These are phyloP conservation scores for Striga hermonthica DNA, from an alignment of 305 asterid genomes.

Conservation along the genomic window DNA sequence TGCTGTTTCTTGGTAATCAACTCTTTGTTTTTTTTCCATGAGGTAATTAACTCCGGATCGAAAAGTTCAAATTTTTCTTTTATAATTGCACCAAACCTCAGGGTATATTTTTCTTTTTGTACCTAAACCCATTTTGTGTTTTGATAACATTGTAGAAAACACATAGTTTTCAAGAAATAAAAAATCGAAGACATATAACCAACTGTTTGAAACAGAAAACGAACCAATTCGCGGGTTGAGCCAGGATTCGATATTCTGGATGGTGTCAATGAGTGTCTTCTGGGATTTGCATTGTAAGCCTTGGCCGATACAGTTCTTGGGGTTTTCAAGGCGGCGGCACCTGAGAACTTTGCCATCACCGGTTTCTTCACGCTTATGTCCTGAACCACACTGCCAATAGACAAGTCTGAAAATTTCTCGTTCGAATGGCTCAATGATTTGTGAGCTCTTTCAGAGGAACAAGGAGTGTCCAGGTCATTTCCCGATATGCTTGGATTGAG, in stretches of 20 bases:
- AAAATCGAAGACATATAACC: background rate
- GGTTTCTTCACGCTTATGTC: conserved; percentile 41
- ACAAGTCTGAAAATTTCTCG: conserved; percentile 41
- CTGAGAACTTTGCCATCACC: conserved; percentile 37
- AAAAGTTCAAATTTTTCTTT: no score
- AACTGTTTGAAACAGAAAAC: conserved; percentile 24
- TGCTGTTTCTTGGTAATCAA: no score
- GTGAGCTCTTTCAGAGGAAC: conserved; percentile 48
- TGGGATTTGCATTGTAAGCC: conserved; percentile 39
- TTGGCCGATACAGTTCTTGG: conserved; percentile 43
- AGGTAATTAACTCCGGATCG: no score
- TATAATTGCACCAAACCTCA: no score
- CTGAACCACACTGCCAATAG: conserved; percentile 46
- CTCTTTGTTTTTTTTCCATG: no score
- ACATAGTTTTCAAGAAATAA: background rate
- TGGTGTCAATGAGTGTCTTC: conserved; percentile 57
- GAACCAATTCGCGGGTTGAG: conserved; percentile 90
- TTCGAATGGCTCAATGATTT: conserved; percentile 45
- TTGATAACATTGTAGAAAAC: background rate
- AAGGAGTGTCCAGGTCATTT: conserved; percentile 53
- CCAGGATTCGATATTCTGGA: conserved; percentile 73
- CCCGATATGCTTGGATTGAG: conserved; percentile 95
- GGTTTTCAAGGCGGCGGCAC: conserved; percentile 44
- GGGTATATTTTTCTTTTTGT: no score
- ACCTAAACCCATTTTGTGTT: no score